phyloP scores from a whole-genome alignment of 768 basidiomycete genomes.

The Lyophyllum shimeji region DNA sequence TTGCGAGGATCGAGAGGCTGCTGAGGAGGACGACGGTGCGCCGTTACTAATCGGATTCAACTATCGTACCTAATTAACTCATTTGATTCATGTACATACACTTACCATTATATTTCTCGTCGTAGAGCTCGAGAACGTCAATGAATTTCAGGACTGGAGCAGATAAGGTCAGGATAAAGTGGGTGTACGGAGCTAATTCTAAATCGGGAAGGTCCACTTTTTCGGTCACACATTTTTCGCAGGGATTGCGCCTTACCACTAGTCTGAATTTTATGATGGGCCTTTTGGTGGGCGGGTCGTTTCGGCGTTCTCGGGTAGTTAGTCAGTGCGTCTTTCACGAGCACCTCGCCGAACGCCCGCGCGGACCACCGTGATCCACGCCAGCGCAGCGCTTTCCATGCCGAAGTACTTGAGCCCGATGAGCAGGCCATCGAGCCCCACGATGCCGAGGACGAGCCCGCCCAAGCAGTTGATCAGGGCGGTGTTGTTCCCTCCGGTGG shows the following conservation, averaged over 20 bases:
- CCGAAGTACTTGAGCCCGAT: conserved; percentile 76
- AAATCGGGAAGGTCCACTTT: background rate
- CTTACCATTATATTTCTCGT: background rate
- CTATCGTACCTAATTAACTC: background rate
- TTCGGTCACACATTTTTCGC: background rate
- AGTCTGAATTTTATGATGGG: too few relatives aligned
- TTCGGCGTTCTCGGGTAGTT: too few relatives aligned
- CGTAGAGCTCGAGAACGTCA: background rate
- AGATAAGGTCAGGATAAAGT: background rate
- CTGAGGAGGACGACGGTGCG: background rate
- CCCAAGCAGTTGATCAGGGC: conserved; percentile 63
- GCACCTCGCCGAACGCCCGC: conserved; percentile 52
- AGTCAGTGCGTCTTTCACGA: conserved; percentile 88
- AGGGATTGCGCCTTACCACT: too few relatives aligned
- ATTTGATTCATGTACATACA: background rate
- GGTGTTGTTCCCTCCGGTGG: conserved; percentile 63
- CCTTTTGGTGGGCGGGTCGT: too few relatives aligned
- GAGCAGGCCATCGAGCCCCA: conserved; percentile 74
- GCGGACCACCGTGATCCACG: conserved; percentile 74
- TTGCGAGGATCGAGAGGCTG: background rate
- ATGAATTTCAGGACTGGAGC: background rate
- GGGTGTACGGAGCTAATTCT: background rate
- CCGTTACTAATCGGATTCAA: background rate
- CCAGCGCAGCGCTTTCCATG: conserved; percentile 73
- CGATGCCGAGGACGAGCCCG: too few relatives aligned